Base-by-base conservation (phyloP, 106 monocot genomes). In the Dendrobium chrysotoxum region DNA sequence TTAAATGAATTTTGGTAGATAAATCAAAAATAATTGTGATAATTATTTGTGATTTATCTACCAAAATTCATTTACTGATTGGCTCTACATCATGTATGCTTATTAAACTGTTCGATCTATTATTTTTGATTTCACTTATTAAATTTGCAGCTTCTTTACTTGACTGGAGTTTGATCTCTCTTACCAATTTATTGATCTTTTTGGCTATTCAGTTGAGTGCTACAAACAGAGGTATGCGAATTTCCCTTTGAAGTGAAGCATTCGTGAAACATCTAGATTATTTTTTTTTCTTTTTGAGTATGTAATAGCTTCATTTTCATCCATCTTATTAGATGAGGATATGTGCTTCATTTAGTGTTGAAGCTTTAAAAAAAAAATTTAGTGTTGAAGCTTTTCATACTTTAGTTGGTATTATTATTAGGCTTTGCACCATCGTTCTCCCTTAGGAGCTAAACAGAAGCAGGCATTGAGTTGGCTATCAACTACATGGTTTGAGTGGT, bases 151-250 rank as follows among this genome's bases (percentile, higher is more conserved):
- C 85, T 81, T 86, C 96, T 75, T 68, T 87, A 18, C 81, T 88
- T 53, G 85, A 87, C 68, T 96, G 96, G 91, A 93, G 88, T 82
- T 88, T 96, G 86, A 86, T 93, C 31, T 91, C 96, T 82, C 88
- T 93, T 35, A 47, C 91, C 74, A 83, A 96, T 90, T 81, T 96
- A 79, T 61, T 93, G 39, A 65, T 93, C 11, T 93, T 88, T 81
- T 81, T 96, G 47, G 76, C 80, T 30, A 83, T 96, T 65, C 95
- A 89, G 31, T 83, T 88, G 83, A 82, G 64, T 80, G 64, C 79
- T 55, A 81, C 89, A 70, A 89, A 40, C 86, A 80, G 46, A 91
- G 91, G 93, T 90, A 91, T 80, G 35, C 17, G 55, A 6, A 80
- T 83, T 28, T 9, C 35, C 71, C 38, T 28, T 71, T 35, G 15